Evolutionary conservation across 495 filamentous ascomycete species (phyloP).

Genomic region (Cercophora samala): DNA sequence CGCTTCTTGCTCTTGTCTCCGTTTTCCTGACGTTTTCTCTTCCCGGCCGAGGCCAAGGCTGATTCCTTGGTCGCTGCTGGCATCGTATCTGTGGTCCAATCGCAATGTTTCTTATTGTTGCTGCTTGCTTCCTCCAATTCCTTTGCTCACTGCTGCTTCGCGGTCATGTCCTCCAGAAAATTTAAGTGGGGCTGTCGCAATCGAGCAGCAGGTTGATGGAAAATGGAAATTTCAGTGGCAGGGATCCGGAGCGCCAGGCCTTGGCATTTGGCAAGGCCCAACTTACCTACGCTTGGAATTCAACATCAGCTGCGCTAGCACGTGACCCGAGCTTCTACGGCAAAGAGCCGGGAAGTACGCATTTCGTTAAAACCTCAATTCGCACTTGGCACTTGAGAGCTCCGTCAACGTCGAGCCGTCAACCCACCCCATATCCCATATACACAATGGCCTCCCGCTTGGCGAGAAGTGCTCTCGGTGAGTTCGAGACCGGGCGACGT

Average conservation of each 20-base stretch:
- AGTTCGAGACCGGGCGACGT: slow-evolving; percentile 37
- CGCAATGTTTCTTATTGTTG: neutral
- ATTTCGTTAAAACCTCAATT: slow-evolving; percentile 54
- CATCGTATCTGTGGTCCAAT: slow-evolving; percentile 23
- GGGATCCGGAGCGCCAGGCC: neutral
- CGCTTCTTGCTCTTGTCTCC: slow-evolving; percentile 48
- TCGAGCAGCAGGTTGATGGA: slow-evolving; percentile 2
- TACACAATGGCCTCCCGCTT: slow-evolving; percentile 92
- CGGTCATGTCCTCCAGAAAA: slow-evolving; percentile 17
- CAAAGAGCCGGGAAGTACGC: slow-evolving; percentile 30
- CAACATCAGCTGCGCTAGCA: slow-evolving; percentile 18
- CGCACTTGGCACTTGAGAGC: slow-evolving; percentile 33
- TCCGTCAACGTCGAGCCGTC: slow-evolving; percentile 38
- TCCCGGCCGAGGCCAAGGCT: slow-evolving; percentile 29
- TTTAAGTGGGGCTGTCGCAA: slow-evolving; percentile 28
- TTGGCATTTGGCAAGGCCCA: neutral
- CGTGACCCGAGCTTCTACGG: slow-evolving; percentile 31
- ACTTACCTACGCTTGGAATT: neutral
- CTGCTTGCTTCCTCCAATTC: neutral
- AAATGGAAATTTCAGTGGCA: slow-evolving; percentile 10
- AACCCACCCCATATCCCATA: slow-evolving; percentile 45
- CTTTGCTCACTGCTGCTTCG: neutral
- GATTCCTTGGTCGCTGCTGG: slow-evolving; percentile 24
- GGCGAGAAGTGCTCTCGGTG: slow-evolving; percentile 87
- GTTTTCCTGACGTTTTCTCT: slow-evolving; percentile 48